A percentile compares a stretch with the other conserved stretches of the same genome.
phyloP scores from a whole-genome alignment of 331 rosid species.

The Erythrophleum ivorense region DNA sequence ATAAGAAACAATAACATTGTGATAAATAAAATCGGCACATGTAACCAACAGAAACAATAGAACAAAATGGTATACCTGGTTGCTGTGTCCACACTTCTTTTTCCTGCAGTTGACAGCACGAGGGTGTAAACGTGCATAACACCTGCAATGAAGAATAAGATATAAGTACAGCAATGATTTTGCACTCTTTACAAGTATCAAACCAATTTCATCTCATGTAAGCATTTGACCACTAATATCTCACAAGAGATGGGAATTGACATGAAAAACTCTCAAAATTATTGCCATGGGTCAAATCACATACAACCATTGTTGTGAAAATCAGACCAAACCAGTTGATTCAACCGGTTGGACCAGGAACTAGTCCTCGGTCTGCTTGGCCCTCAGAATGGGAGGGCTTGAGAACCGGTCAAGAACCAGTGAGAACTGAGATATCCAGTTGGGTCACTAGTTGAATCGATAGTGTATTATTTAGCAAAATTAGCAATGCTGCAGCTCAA shows the following conservation, averaged over 20 bases:
- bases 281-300: background rate
- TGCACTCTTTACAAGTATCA: background rate
- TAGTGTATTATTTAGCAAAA: no score
- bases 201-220: background rate
- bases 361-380: no score
- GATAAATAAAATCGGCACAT: background rate
- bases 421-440: no score
- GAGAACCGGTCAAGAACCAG: no score
- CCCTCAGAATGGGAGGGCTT: no score
- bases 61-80: constrained; percentile 65
- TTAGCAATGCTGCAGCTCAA: no score
- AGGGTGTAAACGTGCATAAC: constrained; percentile 96
- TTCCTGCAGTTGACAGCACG: constrained; percentile 99
- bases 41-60: background rate
- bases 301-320: no score
- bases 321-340: no score
- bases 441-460: no score
- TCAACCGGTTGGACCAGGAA: no score
- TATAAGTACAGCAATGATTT: background rate
- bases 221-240: background rate
- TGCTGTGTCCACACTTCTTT: constrained; percentile 99
- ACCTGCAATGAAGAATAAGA: constrained; percentile 51
- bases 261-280: background rate
- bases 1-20: no score
- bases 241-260: background rate